Percentiles rank a stretch among this genome's conserved stretches.
These are phyloP conservation scores for Solanum lycopersicoides DNA, from an alignment of 257 asterid genomes.

Conservation along the genomic window DNA sequence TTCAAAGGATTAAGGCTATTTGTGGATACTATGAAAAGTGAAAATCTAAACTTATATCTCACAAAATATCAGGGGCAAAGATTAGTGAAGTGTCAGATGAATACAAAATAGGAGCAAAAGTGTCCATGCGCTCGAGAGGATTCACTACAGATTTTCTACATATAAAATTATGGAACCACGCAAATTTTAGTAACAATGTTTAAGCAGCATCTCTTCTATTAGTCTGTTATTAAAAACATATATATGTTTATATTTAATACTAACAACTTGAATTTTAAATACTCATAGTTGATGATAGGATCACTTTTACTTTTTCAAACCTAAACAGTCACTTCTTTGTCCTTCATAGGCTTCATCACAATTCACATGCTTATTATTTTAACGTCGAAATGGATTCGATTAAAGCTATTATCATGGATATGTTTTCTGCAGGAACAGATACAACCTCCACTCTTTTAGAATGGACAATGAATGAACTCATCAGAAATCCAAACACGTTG, in stretches of 20 bases:
- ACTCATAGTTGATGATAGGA: no score
- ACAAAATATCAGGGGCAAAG: no score
- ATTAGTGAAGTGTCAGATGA: no score
- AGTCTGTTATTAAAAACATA: no score
- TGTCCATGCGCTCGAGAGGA: neutral
- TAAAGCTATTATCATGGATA: constrained; percentile 38
- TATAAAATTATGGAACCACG: neutral
- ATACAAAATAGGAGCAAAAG: neutral
- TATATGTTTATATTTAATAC: neutral
- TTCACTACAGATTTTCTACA: neutral
- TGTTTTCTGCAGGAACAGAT: constrained; percentile 42
- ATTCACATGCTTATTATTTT: neutral
- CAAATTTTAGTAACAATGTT: neutral
- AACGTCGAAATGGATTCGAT: constrained; percentile 12
- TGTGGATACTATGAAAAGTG: neutral
- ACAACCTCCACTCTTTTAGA: constrained; percentile 20
- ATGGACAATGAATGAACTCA: constrained; percentile 38
- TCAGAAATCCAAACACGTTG: neutral
- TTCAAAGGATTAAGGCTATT: neutral
- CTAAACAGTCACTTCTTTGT: neutral
- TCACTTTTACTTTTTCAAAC: neutral
- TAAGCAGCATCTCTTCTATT: no score
- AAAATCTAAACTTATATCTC: no score
- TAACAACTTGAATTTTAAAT: no score
- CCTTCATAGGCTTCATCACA: neutral